These are phyloP conservation scores for Cucurbita argyrosperma DNA, from an alignment of 306 rosid species.

Conservation along the genomic window DNA sequence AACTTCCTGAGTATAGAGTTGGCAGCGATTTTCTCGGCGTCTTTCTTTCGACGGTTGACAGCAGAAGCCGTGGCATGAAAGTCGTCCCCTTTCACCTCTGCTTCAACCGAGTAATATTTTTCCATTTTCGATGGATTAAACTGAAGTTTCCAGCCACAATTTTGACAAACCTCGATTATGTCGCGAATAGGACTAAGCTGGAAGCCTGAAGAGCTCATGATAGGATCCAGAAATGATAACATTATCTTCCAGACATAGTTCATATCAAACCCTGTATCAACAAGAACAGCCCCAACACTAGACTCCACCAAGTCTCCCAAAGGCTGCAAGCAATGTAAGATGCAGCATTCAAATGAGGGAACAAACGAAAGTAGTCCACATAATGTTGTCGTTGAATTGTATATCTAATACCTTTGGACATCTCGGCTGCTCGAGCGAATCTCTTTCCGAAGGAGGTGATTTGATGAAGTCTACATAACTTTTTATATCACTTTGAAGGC, in stretches of 20 bases:
- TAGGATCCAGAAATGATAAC: constrained; percentile 66
- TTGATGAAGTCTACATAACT: constrained; percentile 33
- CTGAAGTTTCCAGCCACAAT: constrained; percentile 23
- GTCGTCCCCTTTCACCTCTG: constrained; percentile 28
- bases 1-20: constrained; percentile 25
- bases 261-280: constrained; percentile 78
- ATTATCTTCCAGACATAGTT: constrained; percentile 48
- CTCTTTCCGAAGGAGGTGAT: constrained; percentile 12
- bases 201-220: constrained; percentile 52
- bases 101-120: constrained; percentile 33
- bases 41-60: constrained; percentile 33
- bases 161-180: constrained; percentile 66
- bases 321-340: constrained; percentile 30
- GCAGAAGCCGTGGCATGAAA: constrained; percentile 26
- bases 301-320: constrained; percentile 90
- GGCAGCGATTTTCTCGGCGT: constrained; percentile 46
- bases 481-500: constrained; percentile 41
- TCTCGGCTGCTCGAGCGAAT: constrained; percentile 36
- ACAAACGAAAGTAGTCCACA: not conserved
- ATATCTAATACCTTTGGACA: constrained; percentile 64
- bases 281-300: constrained; percentile 78
- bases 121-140: constrained; percentile 13
- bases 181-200: constrained; percentile 75
- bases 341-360: not conserved
- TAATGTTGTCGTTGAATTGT: not conserved